Percentiles rank a stretch among this genome's conserved stretches.
Conservation (phyloP, 352 stramenopile species). For the Globisporangium carolinianum region DNA sequence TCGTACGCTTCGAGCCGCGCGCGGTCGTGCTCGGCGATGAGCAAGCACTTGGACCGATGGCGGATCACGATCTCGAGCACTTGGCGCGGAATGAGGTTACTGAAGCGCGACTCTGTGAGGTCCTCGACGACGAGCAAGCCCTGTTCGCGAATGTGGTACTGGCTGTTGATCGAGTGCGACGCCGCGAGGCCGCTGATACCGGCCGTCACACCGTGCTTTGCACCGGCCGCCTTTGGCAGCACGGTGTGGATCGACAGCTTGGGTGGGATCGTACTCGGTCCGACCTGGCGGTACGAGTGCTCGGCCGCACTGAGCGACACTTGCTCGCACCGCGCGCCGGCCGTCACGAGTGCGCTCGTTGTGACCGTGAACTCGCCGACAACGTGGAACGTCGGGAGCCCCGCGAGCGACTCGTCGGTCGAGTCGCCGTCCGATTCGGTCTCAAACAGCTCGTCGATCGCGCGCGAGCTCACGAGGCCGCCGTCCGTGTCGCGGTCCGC, state of each 20-base stretch:
- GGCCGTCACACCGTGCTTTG: slow-evolving; percentile 57
- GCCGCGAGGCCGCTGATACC: slow-evolving; percentile 41
- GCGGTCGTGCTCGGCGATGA: slow-evolving; percentile 71
- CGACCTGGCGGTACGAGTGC: slow-evolving; percentile 71
- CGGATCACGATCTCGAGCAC: slow-evolving; percentile 79
- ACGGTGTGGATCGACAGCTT: slow-evolving; percentile 78
- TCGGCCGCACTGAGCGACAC: slow-evolving; percentile 53
- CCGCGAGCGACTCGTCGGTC: slow-evolving; percentile 19
- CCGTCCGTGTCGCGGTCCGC: slow-evolving; percentile 25
- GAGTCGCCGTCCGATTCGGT: slow-evolving; percentile 61
- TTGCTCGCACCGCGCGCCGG: slow-evolving; percentile 55
- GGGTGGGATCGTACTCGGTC: slow-evolving; percentile 39
- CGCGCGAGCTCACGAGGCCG: slow-evolving; percentile 24
- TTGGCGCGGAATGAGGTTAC: slow-evolving; percentile 77
- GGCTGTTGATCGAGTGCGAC: slow-evolving; percentile 67
- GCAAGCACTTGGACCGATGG: slow-evolving; percentile 63
- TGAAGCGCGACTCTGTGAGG: slow-evolving; percentile 76
- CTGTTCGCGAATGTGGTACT: slow-evolving; percentile 84
- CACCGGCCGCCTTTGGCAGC: slow-evolving; percentile 55
- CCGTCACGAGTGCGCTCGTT: slow-evolving; percentile 50
- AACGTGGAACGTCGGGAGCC: slow-evolving; percentile 40
- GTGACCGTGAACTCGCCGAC: slow-evolving; percentile 75
- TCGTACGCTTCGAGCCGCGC: slow-evolving; percentile 74
- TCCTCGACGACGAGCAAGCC: slow-evolving; percentile 78
- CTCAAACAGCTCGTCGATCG: slow-evolving; percentile 81